Percentiles rank a stretch among this genome's conserved stretches.
These are phyloP conservation scores for Suillus discolor DNA, from an alignment of 768 basidiomycete genomes.

Conservation along the genomic window DNA sequence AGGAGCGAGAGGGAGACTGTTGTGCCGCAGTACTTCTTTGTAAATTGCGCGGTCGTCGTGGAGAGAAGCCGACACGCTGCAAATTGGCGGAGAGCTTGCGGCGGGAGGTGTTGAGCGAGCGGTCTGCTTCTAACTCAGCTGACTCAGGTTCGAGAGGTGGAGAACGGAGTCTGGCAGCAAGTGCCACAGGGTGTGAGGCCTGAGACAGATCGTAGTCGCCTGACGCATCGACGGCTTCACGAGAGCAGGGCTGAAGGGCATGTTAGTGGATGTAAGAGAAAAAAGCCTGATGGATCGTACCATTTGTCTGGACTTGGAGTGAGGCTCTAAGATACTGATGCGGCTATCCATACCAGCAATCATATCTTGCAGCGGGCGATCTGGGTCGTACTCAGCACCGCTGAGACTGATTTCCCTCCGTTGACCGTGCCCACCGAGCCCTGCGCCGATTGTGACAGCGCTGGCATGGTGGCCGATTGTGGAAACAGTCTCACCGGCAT, in stretches of 20 bases:
- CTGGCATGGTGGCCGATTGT: constrained; percentile 91
- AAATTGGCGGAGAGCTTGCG: constrained; percentile 75
- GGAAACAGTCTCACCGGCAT: constrained; percentile 70
- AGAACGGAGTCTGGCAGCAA: constrained; percentile 47
- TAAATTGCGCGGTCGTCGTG: constrained; percentile 67
- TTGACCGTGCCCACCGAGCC: constrained; percentile 57
- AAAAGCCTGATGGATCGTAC: constrained; percentile 36
- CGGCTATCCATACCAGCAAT: constrained; percentile 61
- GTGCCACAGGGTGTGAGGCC: constrained; percentile 48
- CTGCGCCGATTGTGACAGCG: constrained; percentile 83
- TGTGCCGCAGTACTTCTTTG: constrained; percentile 29
- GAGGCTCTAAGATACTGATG: constrained; percentile 57
- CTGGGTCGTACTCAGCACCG: constrained; percentile 86
- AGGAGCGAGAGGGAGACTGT: constrained; percentile 15
- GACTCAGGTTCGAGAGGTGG: constrained; percentile 49
- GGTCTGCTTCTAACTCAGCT: constrained; percentile 51
- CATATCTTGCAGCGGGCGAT: constrained; percentile 74
- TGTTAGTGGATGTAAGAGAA: constrained; percentile 6
- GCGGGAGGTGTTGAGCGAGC: constrained; percentile 45
- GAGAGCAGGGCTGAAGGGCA: constrained; percentile 36
- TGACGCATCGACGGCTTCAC: constrained; percentile 62
- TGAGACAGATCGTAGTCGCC: constrained; percentile 63
- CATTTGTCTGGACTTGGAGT: constrained; percentile 48
- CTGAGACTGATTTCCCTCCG: constrained; percentile 63
- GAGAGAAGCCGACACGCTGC: constrained; percentile 69